Base-by-base conservation (phyloP, 2,329 filamentous ascomycete genomes). In the Verticillium tricorpus region DNA sequence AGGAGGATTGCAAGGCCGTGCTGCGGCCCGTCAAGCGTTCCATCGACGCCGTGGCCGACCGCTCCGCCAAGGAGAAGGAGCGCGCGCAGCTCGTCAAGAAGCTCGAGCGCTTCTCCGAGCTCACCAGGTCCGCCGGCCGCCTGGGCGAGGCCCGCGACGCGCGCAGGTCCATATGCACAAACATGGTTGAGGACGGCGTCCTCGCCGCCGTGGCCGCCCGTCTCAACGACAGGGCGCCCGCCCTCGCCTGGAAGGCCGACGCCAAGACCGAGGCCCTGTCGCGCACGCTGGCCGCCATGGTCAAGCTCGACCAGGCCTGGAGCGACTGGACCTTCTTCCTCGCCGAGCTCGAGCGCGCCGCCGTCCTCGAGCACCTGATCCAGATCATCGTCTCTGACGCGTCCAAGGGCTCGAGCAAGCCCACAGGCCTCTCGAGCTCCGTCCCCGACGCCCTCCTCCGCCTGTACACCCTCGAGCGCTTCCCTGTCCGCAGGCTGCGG, bases 31-130 rank as follows among this genome's bases (percentile, higher is more conserved):
- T 92, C 57, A 83, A 83, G 61, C 82, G 85, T 60, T 89, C 89
- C 0, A 82, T 90, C 57, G 85, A 90, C 55, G 78, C 83, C 40
- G 78, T 91, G 35, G 83, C 83, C 67, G 74, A 82, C 54, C 80
- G 85, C 8, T 72, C 84, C 0, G 72, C 76, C 19, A 71, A 74
- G 0, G 88, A 90, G 62, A 84, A 82, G 71, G 80, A 85, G 54
- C 81, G 81, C 64, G 88, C 86, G 0, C 82, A 88, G 63, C 74
- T 91, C 1, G 74, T 82, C 0, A 80, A 80, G 60, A 92, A 92
- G 69, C 77, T 91, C 45, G 89, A 92, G 69, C 79, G 85, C 12
- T 81, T 90, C 67, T 88, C 85, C 2, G 86, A 90, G 45, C 69
- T 87, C 1, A 86, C 84, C 66, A 85, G 82, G 66, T 72, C 76